Conservation (phyloP, 257 asterid species). For the Orobanche coerulescens region DNA sequence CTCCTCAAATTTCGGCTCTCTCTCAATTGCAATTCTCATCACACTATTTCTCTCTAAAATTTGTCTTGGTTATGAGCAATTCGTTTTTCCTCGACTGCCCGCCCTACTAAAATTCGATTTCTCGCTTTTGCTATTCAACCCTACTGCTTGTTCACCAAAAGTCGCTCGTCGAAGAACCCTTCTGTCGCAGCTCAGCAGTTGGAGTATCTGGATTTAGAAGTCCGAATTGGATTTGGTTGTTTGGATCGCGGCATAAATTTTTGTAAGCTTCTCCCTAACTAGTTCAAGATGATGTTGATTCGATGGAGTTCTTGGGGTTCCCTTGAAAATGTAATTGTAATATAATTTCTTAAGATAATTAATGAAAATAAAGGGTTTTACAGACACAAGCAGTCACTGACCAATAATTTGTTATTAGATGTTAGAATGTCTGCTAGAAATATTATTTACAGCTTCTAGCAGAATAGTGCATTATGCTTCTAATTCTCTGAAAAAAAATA, state of each 20-base stretch:
- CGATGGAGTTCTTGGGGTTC: not conserved
- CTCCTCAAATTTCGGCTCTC: too few species aligned
- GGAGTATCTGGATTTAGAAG: too few species aligned
- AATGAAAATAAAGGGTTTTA: not conserved
- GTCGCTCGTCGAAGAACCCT: too few species aligned
- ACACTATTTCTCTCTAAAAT: too few species aligned
- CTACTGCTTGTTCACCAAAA: too few species aligned
- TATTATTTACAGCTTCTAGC: not conserved
- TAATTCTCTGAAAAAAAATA: not conserved
- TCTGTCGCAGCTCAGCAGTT: too few species aligned
- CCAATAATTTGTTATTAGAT: constrained; percentile 2
- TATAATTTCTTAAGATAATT: not conserved
- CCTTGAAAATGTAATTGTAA: not conserved
- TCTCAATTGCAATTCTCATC: too few species aligned
- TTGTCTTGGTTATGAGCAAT: too few species aligned
- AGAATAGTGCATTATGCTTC: not conserved
- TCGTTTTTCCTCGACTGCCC: too few species aligned
- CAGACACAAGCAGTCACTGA: not conserved
- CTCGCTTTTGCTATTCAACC: too few species aligned
- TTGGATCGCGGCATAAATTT: not conserved
- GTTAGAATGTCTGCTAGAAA: not conserved
- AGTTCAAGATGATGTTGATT: not conserved
- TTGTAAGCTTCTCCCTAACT: not conserved
- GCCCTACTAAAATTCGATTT: too few species aligned
- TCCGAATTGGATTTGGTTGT: too few species aligned